Evolutionary conservation across 495 filamentous ascomycete species (phyloP).

Genomic region (Neurospora tetraspora): DNA sequence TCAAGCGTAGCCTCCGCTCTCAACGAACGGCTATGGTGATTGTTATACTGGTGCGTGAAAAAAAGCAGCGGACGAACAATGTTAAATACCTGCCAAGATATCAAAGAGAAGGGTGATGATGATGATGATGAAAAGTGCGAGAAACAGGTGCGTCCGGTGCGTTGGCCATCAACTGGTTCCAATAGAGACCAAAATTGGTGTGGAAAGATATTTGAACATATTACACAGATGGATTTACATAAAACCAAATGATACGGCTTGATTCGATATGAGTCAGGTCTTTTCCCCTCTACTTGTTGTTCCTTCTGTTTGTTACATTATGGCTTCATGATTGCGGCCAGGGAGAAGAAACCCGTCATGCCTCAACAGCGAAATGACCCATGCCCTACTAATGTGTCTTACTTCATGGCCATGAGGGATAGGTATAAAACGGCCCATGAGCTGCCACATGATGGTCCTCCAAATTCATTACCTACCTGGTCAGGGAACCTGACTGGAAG

Average conservation of each 20-base stretch:
- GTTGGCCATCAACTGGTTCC: background rate
- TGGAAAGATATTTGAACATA: background rate
- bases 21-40: background rate
- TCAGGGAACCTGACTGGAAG: background rate
- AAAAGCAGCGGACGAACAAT: background rate
- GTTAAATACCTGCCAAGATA: background rate
- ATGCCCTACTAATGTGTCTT: background rate
- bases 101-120: background rate
- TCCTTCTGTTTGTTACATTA: background rate
- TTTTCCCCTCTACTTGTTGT: background rate
- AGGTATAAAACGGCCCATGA: background rate
- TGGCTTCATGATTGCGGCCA: background rate
- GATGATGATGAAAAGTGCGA: background rate
- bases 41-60: background rate
- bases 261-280: background rate
- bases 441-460: background rate
- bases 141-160: background rate
- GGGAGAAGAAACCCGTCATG: too few relatives aligned
- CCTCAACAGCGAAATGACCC: too few relatives aligned
- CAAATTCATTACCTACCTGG: background rate
- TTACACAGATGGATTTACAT: background rate
- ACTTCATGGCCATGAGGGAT: background rate
- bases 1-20: background rate
- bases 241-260: background rate
- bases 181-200: background rate